Base-by-base conservation (phyloP, 2,329 filamentous ascomycete genomes). In the Arthrobotrys entomopaga region DNA sequence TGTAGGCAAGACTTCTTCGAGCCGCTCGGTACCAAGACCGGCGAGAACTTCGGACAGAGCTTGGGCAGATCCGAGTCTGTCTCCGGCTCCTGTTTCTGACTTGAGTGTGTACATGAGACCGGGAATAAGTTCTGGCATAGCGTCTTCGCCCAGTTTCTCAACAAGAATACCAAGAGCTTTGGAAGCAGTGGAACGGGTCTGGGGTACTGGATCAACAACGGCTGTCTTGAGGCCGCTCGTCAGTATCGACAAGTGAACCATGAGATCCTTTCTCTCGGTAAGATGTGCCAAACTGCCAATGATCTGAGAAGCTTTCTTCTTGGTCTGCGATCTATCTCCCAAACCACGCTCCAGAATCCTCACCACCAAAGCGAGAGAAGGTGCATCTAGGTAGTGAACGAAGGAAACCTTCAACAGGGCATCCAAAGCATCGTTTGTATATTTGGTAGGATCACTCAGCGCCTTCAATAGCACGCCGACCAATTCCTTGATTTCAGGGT, bases 101-200 rank as follows among this genome's bases (percentile, higher is more conserved):
- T 97, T 97, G 82, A 99, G 90, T 0, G 94, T 98, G 77, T 94
- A 87, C 96, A 99, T 99, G 76, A 99, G 89, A 76, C 92, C 93
- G 49, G 96, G 95, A 76, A 99, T 99, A 75, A 99, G 91, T 81
- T 99, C 95, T 50, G 95, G 96, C 77, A 99, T 85, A 49, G 95
- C 91, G 82, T 99, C 95, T 82, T 99, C 95, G 82, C 95, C 95
- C 59, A 99, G 87, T 83, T 99, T 99, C 83, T 99, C 95, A 75
- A 99, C 91, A n/a, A 97, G 87, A 0, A 95, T 98, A 60, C 95
- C 95, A 48, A 99, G 86, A 43, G 95, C 95, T 80, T 97, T 95
- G 4, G 96, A 98, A 24, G 93, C 95, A 15, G 95, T 99, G 20
- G 95, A 95, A 79, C 95, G 90, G 42, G 96, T 99, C 1, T 94